A percentile compares a stretch with the other conserved stretches of the same genome.
Evolutionary conservation across 192 early-diverging fungal genomes (phyloP).

Genomic region (Radiomyces spectabilis): DNA sequence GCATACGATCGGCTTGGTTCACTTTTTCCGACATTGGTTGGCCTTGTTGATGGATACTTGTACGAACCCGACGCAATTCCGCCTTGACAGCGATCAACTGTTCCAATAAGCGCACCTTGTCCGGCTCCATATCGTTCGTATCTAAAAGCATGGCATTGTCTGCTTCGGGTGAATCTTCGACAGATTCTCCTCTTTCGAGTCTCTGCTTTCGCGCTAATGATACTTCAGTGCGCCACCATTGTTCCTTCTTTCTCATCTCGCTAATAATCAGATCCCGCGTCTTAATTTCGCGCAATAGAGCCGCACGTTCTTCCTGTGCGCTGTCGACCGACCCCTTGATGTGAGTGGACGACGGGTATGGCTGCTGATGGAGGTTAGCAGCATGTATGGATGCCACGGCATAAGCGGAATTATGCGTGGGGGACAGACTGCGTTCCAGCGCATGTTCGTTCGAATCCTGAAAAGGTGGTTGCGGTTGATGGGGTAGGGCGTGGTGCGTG

Average conservation of each 20-base stretch:
- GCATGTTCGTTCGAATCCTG: too few species aligned
- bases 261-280: slow-evolving; percentile 25
- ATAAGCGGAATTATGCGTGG: too few species aligned
- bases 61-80: slow-evolving; percentile 39
- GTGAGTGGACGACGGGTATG: too few species aligned
- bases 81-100: slow-evolving; percentile 46
- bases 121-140: slow-evolving; percentile 30
- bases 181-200: not conserved
- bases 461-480: not conserved
- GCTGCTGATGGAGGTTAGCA: too few species aligned
- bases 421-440: too few species aligned
- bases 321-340: too few species aligned
- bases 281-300: slow-evolving; percentile 28
- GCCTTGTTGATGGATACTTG: slow-evolving; percentile 44
- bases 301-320: slow-evolving; percentile 6
- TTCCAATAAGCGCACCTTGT: slow-evolving; percentile 43
- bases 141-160: slow-evolving; percentile 21
- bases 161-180: slow-evolving; percentile 17
- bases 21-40: slow-evolving; percentile 46
- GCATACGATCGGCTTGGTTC: slow-evolving; percentile 40
- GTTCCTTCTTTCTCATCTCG: slow-evolving; percentile 33
- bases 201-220: slow-evolving; percentile 25
- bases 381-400: too few species aligned
- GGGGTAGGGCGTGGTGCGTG: slow-evolving; percentile 8
- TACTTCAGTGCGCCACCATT: slow-evolving; percentile 36